Evolutionary conservation across 768 basidiomycete genomes (phyloP).

Genomic region (Cantharellus cinnabarinus): DNA sequence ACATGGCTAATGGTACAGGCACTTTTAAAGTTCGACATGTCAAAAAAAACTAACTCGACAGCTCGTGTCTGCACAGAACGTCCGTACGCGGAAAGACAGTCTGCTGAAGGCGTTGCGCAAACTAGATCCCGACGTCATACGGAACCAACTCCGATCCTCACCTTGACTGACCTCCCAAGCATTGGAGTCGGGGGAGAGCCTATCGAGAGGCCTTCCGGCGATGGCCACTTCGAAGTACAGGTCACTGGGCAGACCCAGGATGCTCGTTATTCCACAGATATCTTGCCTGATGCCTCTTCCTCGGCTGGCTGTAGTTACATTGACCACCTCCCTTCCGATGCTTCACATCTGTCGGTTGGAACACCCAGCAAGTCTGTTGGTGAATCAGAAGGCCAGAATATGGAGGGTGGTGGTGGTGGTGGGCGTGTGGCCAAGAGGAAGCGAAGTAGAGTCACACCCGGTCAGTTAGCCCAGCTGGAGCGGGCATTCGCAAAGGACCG

Average conservation of each 20-base stretch:
- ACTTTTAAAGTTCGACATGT: no score
- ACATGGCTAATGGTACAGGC: neutral
- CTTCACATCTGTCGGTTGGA: neutral
- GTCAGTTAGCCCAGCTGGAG: slow-evolving; percentile 60
- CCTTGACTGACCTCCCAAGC: no score
- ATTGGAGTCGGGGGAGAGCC: no score
- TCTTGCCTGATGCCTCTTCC: neutral
- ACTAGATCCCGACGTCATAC: neutral
- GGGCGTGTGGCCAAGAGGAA: slow-evolving; percentile 27
- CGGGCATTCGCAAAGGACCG: slow-evolving; percentile 45
- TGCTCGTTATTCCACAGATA: neutral
- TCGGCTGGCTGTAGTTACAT: no score
- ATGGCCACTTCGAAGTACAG: neutral
- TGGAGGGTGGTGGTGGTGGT: neutral
- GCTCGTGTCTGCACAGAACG: neutral
- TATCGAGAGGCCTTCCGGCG: neutral
- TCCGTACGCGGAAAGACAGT: neutral
- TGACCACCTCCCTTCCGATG: neutral
- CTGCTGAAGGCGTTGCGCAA: neutral
- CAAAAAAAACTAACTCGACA: neutral
- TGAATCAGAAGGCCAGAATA: neutral
- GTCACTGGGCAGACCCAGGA: neutral
- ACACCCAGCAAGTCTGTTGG: neutral
- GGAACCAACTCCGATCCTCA: neutral
- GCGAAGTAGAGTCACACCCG: slow-evolving; percentile 57